Base-by-base conservation (phyloP, 148 eudicot species). In the Oxyria digyna region DNA sequence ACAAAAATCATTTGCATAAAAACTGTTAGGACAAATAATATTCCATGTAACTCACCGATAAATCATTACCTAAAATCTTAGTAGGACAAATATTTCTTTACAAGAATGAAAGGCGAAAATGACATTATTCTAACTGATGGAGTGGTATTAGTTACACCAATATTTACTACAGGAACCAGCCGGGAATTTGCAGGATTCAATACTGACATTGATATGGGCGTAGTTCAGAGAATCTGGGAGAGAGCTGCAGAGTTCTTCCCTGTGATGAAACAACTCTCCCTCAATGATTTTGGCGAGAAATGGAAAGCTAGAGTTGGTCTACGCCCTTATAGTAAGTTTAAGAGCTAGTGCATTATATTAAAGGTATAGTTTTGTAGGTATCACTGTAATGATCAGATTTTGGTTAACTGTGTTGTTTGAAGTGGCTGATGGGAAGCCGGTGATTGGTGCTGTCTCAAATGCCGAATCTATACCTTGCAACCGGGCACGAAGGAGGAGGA, bases 401-500 rank as follows among this genome's bases (percentile, higher is more conserved):
- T 38, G 41, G 41, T 38, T 33, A 5, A 33, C 15, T 26, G 38
- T 62, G 8, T 62, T 32, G 21, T 32, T 59, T 63, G 18, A 4
- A 35, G 67, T 62, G 67, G 37, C 41, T 48, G 98, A 84, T 72
- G 92, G 98, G 68, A 93, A 82, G 75, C 98, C 98, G n/a, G 75
- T 86, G 48, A 90, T 94, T 69, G 96, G 95, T 45, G 83, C 82
- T 23, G 81, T 87, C 98, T 57, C 80, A 79, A 13, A 50, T 85
- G 69, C 74, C 90, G 40, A 88, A 85, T 72, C 74, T 88, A 70
- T 85, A 83, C 74, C 74, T 94, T 68, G 95, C 98, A 66, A 82
- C 96, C 50, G 98, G 98, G 23, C 97, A 94, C 77, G 98, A 90
- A 88, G 98, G 98, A 72, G 89, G 83, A 81, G 98, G 98, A 43